These are phyloP conservation scores for Aspergillus tamarii DNA, from an alignment of 2,329 filamentous ascomycete species.

Conservation along the genomic window DNA sequence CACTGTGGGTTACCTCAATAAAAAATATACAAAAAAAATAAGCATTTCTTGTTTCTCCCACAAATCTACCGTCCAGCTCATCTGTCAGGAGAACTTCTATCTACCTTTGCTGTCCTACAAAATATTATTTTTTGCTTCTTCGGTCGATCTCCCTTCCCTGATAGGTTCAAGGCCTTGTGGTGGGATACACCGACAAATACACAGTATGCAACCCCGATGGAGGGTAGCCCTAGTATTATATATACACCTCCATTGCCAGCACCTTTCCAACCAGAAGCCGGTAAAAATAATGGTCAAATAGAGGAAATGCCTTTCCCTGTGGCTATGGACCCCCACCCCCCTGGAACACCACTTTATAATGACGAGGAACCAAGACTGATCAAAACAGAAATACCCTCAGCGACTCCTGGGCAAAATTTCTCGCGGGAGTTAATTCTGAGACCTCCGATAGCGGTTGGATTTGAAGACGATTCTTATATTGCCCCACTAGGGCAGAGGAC, in stretches of 20 bases:
- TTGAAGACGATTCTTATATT: conserved; percentile 1
- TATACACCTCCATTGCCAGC: neutral
- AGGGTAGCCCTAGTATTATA: neutral
- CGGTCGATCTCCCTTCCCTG: neutral
- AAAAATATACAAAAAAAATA: neutral
- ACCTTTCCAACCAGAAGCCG: neutral
- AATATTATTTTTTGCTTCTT: conserved; percentile 6
- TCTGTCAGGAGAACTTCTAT: neutral
- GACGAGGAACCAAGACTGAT: neutral
- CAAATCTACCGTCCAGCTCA: neutral
- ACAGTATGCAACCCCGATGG: neutral
- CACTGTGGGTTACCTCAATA: neutral
- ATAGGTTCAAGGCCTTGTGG: neutral
- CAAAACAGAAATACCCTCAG: neutral
- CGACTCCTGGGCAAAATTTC: neutral
- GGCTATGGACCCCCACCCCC: neutral
- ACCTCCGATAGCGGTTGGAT: neutral
- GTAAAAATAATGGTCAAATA: no score
- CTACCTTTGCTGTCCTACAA: neutral
- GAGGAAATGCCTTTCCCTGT: neutral
- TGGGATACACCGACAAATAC: neutral
- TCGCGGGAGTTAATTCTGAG: neutral
- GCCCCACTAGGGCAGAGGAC: neutral
- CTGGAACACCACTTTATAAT: neutral
- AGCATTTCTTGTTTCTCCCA: neutral